Evolutionary conservation across 768 basidiomycete genomes (phyloP), one percentile per base, ranked within the genome.

Genomic region (Floccularia luteovirens): DNA sequence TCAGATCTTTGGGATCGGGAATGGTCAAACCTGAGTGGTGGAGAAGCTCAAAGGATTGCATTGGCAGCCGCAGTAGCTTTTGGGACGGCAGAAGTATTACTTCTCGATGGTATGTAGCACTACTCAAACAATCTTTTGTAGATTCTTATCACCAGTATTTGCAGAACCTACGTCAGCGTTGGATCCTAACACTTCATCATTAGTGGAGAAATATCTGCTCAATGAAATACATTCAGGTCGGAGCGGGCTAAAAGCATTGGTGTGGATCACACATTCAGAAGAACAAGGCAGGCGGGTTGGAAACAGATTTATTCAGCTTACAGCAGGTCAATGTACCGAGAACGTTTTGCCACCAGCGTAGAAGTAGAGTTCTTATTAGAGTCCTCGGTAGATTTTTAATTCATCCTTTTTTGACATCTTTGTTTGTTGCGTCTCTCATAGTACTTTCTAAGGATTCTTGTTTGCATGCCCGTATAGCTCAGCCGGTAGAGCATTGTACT

Each of bases 141-240:
- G 22, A n/a, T 10, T 21, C 17, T 33, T 17, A 38, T 31, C 5
- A 21, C 38, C 30, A 33, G 6, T 11, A 20, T 5, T 20, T 31
- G 4, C 47, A 93, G 91, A 94, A 58, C 91, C 91, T 1, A 93
- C 91, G 0, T 90, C 87, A 6, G 91, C 91, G 0, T 67, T 94
- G 41, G 91, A 94, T 57, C 64, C 76, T 12, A 70, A 72, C 23
- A 74, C 82, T 0, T 81, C 80, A 11, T 50, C 64, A 11, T 58
- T 68, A 21, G 85, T 94, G 1, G 91, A 94, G 55, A 60, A 69
- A 32, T 72, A 65, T 33, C 60, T 93, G 11, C 43, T 69, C 3
- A 54, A 66, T 5, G 69, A 79, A 40, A 55, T 91, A 24, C 69
- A 56, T 28, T 64, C 68, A 1, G 40, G 59, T 6, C 60, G 72